Percentiles rank a stretch among this genome's conserved stretches.
Evolutionary conservation across 192 early-diverging fungal genomes (phyloP).

Genomic region (Chytriomyces sp.): DNA sequence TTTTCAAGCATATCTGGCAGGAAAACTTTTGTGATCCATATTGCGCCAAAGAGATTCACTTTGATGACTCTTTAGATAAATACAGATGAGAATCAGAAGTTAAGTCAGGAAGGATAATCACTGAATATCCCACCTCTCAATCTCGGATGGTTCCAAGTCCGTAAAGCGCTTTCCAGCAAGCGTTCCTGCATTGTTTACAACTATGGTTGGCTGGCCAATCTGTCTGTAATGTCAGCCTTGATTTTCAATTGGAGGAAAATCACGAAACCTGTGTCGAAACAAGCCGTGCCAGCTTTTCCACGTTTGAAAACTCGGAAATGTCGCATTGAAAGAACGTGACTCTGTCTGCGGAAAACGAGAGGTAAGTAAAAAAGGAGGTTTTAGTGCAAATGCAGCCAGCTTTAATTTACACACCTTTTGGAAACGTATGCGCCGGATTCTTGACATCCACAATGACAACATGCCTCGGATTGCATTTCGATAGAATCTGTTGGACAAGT

Average conservation of each 20-base stretch:
- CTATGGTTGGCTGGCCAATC: constrained; percentile 75
- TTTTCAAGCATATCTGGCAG: constrained; percentile 74
- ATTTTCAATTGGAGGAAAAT: not conserved
- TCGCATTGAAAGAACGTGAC: constrained; percentile 64
- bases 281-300: constrained; percentile 55
- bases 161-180: constrained; percentile 66
- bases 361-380: not conserved
- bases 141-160: constrained; percentile 66
- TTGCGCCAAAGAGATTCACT: constrained; percentile 76
- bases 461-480: constrained; percentile 41
- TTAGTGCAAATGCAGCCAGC: not conserved
- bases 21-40: constrained; percentile 76
- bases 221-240: constrained; percentile 40
- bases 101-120: no score
- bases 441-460: constrained; percentile 63
- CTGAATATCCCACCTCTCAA: constrained; percentile 49
- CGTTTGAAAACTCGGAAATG: constrained; percentile 52
- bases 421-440: not conserved
- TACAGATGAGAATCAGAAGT: not conserved
- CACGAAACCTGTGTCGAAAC: constrained; percentile 47
- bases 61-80: constrained; percentile 63
- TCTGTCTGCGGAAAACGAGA: constrained; percentile 18
- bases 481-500: constrained; percentile 52
- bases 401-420: constrained; percentile 43
- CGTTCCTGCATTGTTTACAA: constrained; percentile 85